Evolutionary conservation across 179 eudicot genomes (phyloP), one percentile per base, ranked within the genome.

Genomic region (Spergularia azorica): DNA sequence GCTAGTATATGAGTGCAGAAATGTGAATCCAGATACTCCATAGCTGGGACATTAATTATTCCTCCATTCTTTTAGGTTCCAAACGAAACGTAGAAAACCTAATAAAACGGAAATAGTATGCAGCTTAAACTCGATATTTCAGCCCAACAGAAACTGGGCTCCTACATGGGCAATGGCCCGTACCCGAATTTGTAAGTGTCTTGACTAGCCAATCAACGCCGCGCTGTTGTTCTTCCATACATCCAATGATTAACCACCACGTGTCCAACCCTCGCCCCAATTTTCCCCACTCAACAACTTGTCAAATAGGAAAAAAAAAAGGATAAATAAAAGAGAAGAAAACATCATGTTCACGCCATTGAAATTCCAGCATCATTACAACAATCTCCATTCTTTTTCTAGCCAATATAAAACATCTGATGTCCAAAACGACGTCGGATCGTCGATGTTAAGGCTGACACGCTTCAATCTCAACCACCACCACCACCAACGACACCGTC

Each of bases 381-480:
- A 26, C 32, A 26, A 26, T 26, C 32, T 26, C 63, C 16, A 5
- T 9, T 32, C 14, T 3, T 15, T 66, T 36, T 7, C 73, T 4
- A 12, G 38, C 55, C 52, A 32, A 17, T 36, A 48, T 43, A 38
- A 10, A 26, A 26, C 32, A 26, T 2, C 32, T 26, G 1, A 69
- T 61, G 60, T 69, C 51, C 32, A 4, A 51, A 62, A 74, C 75
- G 70, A 58, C 36, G 41, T 2, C 78, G 52, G 0, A 59, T 72
- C 70, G 52, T 70, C 71, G 63, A 75, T 66, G 55, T 50, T 77
- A 63, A 81, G 46, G 18, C 55, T 68, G 4, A 61, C 51, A 15
- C 52, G 59, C 2, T 77, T 72, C 58, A 81, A 81, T 72, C 60
- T 67, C 51, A 43, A 46, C 21, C 36, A 60, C 64, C n/a, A n/a